phyloP scores from a whole-genome alignment of 2,329 filamentous ascomycete genomes.

The Aspergillus intermedius region DNA sequence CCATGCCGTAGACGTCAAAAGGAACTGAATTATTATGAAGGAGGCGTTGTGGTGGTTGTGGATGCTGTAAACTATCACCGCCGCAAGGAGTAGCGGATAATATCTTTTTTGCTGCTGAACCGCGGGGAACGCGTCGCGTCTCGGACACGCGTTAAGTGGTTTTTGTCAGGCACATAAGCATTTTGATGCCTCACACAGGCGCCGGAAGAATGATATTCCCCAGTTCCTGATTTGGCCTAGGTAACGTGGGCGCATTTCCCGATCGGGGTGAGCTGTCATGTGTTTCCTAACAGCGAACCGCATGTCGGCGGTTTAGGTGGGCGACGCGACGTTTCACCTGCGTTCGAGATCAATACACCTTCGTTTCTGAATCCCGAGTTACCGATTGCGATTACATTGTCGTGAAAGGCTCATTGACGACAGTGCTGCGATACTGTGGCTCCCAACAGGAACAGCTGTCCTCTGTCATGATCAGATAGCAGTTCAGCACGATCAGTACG shows the following conservation, averaged over 20 bases:
- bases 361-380: not conserved
- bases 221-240: slow-evolving; percentile 7
- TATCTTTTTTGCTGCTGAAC: slow-evolving; percentile 19
- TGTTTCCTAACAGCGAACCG: slow-evolving; percentile 12
- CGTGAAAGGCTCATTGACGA: not conserved
- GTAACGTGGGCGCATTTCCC: slow-evolving; percentile 17
- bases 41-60: slow-evolving; percentile 5
- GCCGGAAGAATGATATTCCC: slow-evolving; percentile 9
- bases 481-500: slow-evolving; percentile 17
- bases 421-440: not conserved
- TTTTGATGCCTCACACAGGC: slow-evolving; percentile 1
- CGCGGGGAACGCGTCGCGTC: slow-evolving; percentile 30
- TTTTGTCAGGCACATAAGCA: slow-evolving; percentile 12
- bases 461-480: slow-evolving; percentile 33
- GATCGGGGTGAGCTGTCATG: slow-evolving; percentile 23
- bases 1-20: slow-evolving; percentile 52
- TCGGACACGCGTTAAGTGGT: slow-evolving; percentile 35
- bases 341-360: not conserved
- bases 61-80: slow-evolving; percentile 6
- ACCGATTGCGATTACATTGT: not conserved
- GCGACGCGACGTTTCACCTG: slow-evolving; percentile 13
- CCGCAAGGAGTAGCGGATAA: slow-evolving; percentile 16
- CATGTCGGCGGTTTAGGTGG: slow-evolving; percentile 8
- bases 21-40: slow-evolving; percentile 4
- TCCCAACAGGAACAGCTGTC: slow-evolving; percentile 12